Evolutionary conservation across 768 basidiomycete genomes (phyloP).

Genomic region (Trametes cinnabarina): DNA sequence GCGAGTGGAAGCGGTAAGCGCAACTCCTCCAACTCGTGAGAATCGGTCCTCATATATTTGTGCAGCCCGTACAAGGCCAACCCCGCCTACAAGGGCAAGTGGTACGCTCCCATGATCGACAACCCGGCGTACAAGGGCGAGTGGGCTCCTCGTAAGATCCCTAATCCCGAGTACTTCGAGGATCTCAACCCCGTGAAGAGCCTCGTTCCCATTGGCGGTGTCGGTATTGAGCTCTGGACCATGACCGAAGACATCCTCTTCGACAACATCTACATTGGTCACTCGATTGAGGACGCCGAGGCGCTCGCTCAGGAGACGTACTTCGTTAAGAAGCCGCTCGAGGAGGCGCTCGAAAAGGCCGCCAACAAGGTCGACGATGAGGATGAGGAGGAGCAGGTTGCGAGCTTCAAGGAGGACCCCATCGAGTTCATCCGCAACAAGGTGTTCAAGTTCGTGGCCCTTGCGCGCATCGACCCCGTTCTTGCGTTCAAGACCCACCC

Average conservation of each 20-base stretch:
- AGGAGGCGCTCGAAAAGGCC: constrained; percentile 60
- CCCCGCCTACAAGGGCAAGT: constrained; percentile 97
- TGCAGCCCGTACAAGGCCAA: constrained; percentile 81
- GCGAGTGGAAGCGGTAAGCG: constrained; percentile 81
- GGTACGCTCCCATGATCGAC: constrained; percentile 91
- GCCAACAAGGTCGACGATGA: constrained; percentile 41
- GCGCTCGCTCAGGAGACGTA: constrained; percentile 85
- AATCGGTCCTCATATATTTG: neutral
- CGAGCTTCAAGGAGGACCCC: constrained; percentile 69
- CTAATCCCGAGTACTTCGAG: constrained; percentile 90
- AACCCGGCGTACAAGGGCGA: constrained; percentile 97
- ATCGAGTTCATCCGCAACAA: constrained; percentile 77
- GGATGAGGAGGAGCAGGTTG: constrained; percentile 36
- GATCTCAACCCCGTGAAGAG: constrained; percentile 78
- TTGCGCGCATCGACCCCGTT: constrained; percentile 72
- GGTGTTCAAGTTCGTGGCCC: constrained; percentile 76
- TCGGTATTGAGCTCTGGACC: constrained; percentile 99
- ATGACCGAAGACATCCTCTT: constrained; percentile 97
- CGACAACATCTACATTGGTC: constrained; percentile 91
- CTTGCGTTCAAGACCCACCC: constrained; percentile 85
- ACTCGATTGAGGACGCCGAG: constrained; percentile 85
- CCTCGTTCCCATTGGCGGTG: constrained; percentile 87
- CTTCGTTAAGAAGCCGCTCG: constrained; percentile 82
- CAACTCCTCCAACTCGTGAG: neutral
- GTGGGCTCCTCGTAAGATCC: constrained; percentile 89